Base-by-base conservation (phyloP, 441 rosid species). In the Bruguiera hainesii region DNA sequence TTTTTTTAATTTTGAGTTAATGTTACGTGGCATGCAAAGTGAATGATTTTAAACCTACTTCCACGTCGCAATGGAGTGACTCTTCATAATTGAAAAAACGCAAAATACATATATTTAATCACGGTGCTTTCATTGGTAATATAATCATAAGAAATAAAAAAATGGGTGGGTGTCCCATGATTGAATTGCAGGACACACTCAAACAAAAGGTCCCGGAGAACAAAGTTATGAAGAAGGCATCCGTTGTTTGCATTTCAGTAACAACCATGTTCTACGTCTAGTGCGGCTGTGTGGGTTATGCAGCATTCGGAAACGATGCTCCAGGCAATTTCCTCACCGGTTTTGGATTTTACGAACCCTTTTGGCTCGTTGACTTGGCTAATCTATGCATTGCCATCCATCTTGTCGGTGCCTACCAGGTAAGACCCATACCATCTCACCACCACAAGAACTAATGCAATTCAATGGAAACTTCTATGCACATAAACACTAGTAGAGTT, bases 321-420 rank as follows among this genome's bases (percentile, higher is more conserved):
- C 97, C 97, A 0, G 96, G 97, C 66, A 90, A 93, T 76, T 88
- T 90, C 75, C 87, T 93, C 46, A 90, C 97, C 0, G 97, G 93
- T 3, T 93, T 90, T 25, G 96, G 98, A 30, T 93, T 90, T 77
- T 88, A 82, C 49, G 96, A 93, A 31, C 98, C 98, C 7, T 90
- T 81, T 52, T 87, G 94, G 98, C 73, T 93, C 16, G 75, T 93
- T 2, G 98, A 93, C 77, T 37, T 93, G 0, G 98, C 96, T 33
- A 93, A 90, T 66, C 72, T 81, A 35, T 90, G 90, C 85, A 90
- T 93, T 1, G 96, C 85, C 0, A 9, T 89, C 70, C 98, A 93
- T 75, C 91, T 93, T n/a, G 57, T 90, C 1, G 89, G 97, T 4
- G 97, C 97, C 29, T 93, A 93, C 80, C 98, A 90, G 81, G 98